These are phyloP conservation scores for Amylostereum chailletii DNA, from an alignment of 1,284 basidiomycete species.

Conservation along the genomic window DNA sequence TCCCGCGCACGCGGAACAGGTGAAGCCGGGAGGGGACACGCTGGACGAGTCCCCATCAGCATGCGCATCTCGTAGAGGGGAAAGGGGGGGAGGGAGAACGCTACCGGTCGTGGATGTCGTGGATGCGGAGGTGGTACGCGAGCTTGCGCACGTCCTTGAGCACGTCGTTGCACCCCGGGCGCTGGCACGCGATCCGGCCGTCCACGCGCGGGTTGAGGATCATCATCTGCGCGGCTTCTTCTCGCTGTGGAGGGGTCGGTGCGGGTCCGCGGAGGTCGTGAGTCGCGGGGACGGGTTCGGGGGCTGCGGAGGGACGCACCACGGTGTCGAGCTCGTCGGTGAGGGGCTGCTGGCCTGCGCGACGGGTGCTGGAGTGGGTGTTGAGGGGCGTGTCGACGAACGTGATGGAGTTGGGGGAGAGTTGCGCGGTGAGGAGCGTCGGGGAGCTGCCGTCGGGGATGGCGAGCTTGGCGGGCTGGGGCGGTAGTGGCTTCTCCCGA, in stretches of 20 bases:
- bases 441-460: not conserved
- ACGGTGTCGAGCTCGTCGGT: slow-evolving; percentile 27
- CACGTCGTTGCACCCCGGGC: slow-evolving; percentile 41
- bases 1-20: slow-evolving; percentile 7
- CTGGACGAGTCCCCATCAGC: not conserved
- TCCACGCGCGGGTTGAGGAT: slow-evolving; percentile 18
- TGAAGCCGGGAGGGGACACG: not conserved
- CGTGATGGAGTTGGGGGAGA: slow-evolving; percentile 7
- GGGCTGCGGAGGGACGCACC: slow-evolving; percentile 20
- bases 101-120: slow-evolving; percentile 35
- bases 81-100: too few species aligned
- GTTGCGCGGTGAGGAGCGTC: slow-evolving; percentile 6
- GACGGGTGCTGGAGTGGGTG: not conserved
- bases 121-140: slow-evolving; percentile 50
- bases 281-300: not conserved
- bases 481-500: slow-evolving; percentile 9
- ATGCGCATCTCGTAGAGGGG: too few species aligned
- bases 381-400: slow-evolving; percentile 5
- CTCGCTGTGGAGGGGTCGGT: slow-evolving; percentile 21
- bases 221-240: slow-evolving; percentile 33
- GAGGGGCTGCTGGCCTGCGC: slow-evolving; percentile 19
- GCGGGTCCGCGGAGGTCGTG: not conserved
- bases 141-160: slow-evolving; percentile 39
- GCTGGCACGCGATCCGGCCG: slow-evolving; percentile 33
- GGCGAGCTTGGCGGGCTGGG: not conserved